A percentile compares a stretch with the other conserved stretches of the same genome.
These are phyloP conservation scores for Aspergillus avenaceus DNA, from an alignment of 495 filamentous ascomycete genomes.

Conservation along the genomic window DNA sequence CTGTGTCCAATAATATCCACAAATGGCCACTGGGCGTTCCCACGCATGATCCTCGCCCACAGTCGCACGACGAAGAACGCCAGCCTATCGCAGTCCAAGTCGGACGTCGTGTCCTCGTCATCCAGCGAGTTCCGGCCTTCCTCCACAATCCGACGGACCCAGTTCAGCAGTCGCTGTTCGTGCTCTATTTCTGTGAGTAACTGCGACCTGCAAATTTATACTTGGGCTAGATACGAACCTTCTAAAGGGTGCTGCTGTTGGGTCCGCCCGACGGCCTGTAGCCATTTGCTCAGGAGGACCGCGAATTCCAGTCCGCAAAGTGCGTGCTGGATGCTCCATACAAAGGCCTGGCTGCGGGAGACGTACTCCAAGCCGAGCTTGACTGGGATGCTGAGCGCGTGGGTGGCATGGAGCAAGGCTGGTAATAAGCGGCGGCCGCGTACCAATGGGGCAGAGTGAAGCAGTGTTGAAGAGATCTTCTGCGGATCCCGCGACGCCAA, in stretches of 20 bases:
- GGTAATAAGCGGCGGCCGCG: constrained; percentile 21
- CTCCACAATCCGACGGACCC: background rate
- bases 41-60: background rate
- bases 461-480: constrained; percentile 11
- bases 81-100: background rate
- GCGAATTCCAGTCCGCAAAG: constrained; percentile 34
- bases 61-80: background rate
- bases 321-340: constrained; percentile 38
- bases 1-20: background rate
- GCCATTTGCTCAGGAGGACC: constrained; percentile 32
- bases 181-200: background rate
- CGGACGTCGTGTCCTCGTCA: background rate
- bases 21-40: background rate
- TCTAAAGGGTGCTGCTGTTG: background rate
- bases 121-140: background rate
- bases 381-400: constrained; percentile 38
- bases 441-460: constrained; percentile 2
- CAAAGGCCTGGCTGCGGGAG: constrained; percentile 27
- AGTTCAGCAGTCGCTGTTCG: background rate
- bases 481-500: constrained; percentile 27
- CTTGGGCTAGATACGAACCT: background rate
- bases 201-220: no score
- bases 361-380: constrained; percentile 33
- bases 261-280: constrained; percentile 5
- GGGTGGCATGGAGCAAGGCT: constrained; percentile 32